Percentiles rank a stretch among this genome's conserved stretches.
phyloP scores from a whole-genome alignment of 2,329 filamentous ascomycete genomes.

The Fusarium annulatum region DNA sequence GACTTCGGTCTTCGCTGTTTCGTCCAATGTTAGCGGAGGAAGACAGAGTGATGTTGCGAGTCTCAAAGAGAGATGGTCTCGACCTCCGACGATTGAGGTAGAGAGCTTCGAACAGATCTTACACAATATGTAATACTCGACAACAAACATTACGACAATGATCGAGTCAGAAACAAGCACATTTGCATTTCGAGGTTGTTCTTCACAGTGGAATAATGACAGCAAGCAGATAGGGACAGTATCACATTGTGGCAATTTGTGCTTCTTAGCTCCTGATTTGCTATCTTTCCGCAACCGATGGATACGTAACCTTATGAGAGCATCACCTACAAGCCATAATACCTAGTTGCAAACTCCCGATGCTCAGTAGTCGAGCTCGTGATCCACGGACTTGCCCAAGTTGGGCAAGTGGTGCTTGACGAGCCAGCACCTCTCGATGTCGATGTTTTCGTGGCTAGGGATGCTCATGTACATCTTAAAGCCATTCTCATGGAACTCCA shows the following conservation, averaged over 20 bases:
- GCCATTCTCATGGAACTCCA: not conserved
- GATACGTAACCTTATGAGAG: not conserved
- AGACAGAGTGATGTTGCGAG: fast-evolving
- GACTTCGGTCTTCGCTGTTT: slow-evolving; percentile 23
- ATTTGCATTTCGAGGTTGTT: fast-evolving
- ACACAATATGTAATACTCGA: not conserved
- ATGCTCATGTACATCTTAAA: not conserved
- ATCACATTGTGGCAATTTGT: not conserved
- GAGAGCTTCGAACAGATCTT: not conserved
- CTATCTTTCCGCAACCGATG: not conserved
- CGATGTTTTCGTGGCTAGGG: not conserved
- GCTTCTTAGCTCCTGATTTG: not conserved
- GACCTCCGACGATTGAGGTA: not conserved
- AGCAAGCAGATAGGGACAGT: not conserved
- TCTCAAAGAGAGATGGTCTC: slow-evolving; percentile 18
- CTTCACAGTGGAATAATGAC: not conserved
- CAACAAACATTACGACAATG: fast-evolving
- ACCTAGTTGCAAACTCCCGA: no score
- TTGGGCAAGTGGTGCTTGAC: not conserved
- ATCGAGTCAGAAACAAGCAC: not conserved
- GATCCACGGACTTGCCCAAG: not conserved
- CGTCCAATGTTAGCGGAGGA: not conserved
- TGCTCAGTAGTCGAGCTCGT: not conserved
- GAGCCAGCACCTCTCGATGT: not conserved
- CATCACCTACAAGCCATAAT: no score